These are phyloP conservation scores for Aspergillus phoenicis DNA, from an alignment of 2,329 filamentous ascomycete genomes.

Conservation along the genomic window DNA sequence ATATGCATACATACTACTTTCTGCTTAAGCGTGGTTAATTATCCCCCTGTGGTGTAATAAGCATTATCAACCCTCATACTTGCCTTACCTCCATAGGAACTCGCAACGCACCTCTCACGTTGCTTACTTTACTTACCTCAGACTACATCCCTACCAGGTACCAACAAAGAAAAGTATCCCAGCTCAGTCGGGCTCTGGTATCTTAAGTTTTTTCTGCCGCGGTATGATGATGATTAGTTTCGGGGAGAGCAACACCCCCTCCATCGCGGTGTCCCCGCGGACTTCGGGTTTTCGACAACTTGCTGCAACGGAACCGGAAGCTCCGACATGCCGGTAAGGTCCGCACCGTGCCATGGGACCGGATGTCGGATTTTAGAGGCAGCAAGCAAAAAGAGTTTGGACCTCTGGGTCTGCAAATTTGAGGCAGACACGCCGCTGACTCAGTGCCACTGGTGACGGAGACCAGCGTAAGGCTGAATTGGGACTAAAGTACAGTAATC, in stretches of 20 bases:
- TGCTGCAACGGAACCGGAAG: conserved; percentile 10
- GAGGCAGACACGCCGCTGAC: not conserved
- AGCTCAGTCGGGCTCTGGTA: no score
- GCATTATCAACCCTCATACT: no score
- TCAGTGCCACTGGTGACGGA: not conserved
- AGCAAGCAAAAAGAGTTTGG: not conserved
- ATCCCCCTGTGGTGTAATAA: no score
- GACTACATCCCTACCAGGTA: no score
- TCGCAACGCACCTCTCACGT: no score
- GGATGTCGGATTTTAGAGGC: not conserved
- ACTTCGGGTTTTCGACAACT: conserved; percentile 2
- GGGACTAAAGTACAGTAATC: not conserved
- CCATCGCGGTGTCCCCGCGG: not conserved
- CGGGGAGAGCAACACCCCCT: no score
- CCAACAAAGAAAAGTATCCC: no score
- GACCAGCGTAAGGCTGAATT: conserved; percentile 5
- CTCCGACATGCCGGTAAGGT: conserved; percentile 16
- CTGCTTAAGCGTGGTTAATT: no score
- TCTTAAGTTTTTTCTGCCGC: no score
- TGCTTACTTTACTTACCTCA: no score
- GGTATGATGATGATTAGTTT: no score
- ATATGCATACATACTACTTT: not conserved
- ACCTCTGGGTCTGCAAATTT: not conserved
- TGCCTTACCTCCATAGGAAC: no score
- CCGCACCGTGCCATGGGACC: conserved; percentile 11